Evolutionary conservation across 208 protist species (phyloP), one percentile per base, ranked within the genome.

Genomic region (Tritrichomonas foetus): DNA sequence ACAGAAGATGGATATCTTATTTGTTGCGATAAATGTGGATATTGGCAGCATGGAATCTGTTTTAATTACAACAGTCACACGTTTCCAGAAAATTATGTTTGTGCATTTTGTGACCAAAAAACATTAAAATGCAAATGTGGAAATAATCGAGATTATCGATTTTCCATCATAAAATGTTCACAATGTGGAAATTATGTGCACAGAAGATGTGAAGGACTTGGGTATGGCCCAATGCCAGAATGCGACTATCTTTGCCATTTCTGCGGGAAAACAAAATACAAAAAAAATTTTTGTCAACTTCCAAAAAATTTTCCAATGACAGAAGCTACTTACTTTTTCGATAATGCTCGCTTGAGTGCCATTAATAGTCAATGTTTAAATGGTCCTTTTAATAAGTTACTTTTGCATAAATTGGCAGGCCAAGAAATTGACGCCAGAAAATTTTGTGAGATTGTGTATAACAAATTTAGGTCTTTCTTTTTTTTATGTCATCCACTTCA

Each of bases 11-110:
- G 78, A 55, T 39, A 47, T 89, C n/a, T 89, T 14, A 33, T 89
- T 89, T n/a, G 78, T 57, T 89, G 78, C 36, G 78, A 89, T 57
- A 89, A 89, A 89, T 89, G 78, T 49, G 78, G 78, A 89, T 53
- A 33, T 57, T 89, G 78, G 78, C 78, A 89, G 47, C 78, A 89
- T 49, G 41, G 47, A 53, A 89, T 89, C 57, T 89, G 78, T 39
- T 25, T 89, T 3, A 57, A 57, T 39, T 57, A 47, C 33, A 89
- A 89, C 44, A 22, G 16, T 33, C 78, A 89, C 39, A 89, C 78
- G 39, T n/a, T 57, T 39, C 78, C 78, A 61, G 78, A 89, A 53
- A 89, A 89, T 44, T 89, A 89, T 20, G 3, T 89, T 27, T 89
- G 78, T 30, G 78, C 33, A 16, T 44, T 33, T n/a, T 89, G 78